phyloP scores from a whole-genome alignment of 1,284 basidiomycete species.

The Veloboletus limbatus region DNA sequence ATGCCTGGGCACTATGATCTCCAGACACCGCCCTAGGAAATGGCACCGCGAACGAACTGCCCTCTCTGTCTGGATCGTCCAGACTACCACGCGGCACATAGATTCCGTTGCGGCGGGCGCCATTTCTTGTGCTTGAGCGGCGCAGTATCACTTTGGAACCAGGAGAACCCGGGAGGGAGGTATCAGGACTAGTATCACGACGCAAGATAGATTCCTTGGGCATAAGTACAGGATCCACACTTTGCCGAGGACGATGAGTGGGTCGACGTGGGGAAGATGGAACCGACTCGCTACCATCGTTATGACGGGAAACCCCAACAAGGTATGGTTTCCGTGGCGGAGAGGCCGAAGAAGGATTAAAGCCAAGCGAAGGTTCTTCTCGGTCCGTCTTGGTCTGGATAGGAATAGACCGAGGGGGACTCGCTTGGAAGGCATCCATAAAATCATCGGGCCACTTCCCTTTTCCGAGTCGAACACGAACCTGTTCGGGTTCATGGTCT shows the following conservation, averaged over 20 bases:
- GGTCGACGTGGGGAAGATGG: conserved; percentile 53
- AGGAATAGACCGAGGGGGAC: conserved; percentile 32
- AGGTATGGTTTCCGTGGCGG: conserved; percentile 58
- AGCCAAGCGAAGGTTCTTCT: conserved; percentile 26
- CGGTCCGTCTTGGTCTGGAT: conserved; percentile 29
- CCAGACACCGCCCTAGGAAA: conserved; percentile 56
- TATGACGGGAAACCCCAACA: conserved; percentile 42
- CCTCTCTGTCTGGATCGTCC: conserved; percentile 35
- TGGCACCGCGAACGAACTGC: conserved; percentile 46
- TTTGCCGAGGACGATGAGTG: conserved; percentile 61
- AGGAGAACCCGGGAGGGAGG: conserved; percentile 33
- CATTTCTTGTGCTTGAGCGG: conserved; percentile 53
- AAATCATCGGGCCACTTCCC: conserved; percentile 84
- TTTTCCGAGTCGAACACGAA: conserved; percentile 60
- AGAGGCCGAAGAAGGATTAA: conserved; percentile 47
- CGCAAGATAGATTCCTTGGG: conserved; percentile 54
- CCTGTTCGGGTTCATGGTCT: conserved; percentile 33
- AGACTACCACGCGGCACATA: conserved; percentile 44
- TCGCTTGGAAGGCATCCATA: conserved; percentile 50
- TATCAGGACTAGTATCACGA: conserved; percentile 58
- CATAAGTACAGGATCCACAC: conserved; percentile 51
- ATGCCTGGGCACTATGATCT: conserved; percentile 39
- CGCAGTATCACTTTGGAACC: conserved; percentile 50
- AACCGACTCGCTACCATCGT: conserved; percentile 47
- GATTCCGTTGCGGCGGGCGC: conserved; percentile 45